Evolutionary conservation across 352 stramenopile species (phyloP).

Genomic region (Globisporangium perplexum): DNA sequence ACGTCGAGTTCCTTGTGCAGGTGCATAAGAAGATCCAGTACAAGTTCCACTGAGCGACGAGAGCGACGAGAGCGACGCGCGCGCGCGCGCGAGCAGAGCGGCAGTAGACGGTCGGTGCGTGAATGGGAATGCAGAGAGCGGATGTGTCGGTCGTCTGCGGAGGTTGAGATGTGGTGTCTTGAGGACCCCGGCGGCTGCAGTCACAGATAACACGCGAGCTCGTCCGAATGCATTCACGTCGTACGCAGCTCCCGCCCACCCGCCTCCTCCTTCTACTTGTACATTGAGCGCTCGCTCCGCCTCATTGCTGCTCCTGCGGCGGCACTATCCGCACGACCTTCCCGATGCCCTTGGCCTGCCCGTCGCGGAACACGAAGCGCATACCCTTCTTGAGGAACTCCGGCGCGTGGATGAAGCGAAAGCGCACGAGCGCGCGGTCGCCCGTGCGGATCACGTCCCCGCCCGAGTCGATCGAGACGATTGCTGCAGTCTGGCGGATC

Average conservation of each 20-base stretch:
- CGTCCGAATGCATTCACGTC: not conserved
- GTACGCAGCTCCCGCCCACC: too few species aligned
- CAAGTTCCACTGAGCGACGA: constrained; percentile 64
- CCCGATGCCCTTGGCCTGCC: constrained; percentile 95
- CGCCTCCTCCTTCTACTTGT: not conserved
- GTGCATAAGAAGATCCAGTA: constrained; percentile 91
- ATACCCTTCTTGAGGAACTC: constrained; percentile 97
- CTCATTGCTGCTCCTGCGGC: constrained; percentile 12
- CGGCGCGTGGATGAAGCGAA: constrained; percentile 87
- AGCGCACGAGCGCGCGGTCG: constrained; percentile 85
- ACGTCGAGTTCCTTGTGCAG: constrained; percentile 88
- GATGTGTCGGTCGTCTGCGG: too few species aligned
- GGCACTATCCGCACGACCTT: constrained; percentile 84
- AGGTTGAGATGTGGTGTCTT: too few species aligned
- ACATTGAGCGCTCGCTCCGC: not conserved
- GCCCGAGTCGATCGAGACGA: constrained; percentile 80
- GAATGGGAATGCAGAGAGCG: too few species aligned
- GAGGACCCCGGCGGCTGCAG: too few species aligned
- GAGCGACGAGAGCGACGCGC: not conserved
- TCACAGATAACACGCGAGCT: not conserved
- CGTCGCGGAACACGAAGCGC: constrained; percentile 97
- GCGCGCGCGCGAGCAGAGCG: constrained; percentile 63
- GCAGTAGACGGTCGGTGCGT: too few species aligned
- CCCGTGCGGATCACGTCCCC: constrained; percentile 88
- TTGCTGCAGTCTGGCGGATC: constrained; percentile 88